Conservation (phyloP, 31 red algal species). For the Odonthalia washingtoniensis region DNA sequence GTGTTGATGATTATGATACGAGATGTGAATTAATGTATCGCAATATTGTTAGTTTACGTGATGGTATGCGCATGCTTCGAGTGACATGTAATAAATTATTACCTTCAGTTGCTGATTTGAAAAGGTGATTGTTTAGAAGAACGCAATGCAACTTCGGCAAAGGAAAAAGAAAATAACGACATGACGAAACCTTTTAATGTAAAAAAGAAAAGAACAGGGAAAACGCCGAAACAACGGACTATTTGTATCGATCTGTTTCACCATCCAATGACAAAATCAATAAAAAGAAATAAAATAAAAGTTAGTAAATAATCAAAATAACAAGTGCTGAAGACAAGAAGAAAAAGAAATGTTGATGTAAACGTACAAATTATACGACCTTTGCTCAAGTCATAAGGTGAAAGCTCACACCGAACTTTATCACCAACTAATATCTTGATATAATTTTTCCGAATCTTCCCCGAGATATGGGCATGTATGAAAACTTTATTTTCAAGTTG, state of each 20-base stretch:
- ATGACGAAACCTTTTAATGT: too few relatives aligned
- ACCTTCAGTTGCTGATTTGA: neutral
- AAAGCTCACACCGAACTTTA: constrained; percentile 82
- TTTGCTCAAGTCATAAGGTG: constrained; percentile 97
- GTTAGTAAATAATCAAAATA: neutral
- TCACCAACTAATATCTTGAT: constrained; percentile 98
- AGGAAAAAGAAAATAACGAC: neutral
- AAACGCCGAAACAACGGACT: too few relatives aligned
- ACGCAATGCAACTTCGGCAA: neutral
- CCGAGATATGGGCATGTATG: constrained; percentile 90
- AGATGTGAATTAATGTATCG: neutral
- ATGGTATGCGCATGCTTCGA: neutral
- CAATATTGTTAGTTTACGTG: neutral
- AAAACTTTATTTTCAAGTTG: constrained; percentile 81
- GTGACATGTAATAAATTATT: neutral
- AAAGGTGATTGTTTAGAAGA: neutral
- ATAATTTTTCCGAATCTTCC: constrained; percentile 98
- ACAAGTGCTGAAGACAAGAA: neutral
- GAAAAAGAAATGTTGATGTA: neutral
- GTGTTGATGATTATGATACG: neutral
- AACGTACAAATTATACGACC: constrained; percentile 91
- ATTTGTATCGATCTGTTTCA: constrained; percentile 58
- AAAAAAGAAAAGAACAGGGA: too few relatives aligned
- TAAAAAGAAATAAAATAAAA: neutral
- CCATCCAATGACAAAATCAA: too few relatives aligned